Base-by-base conservation (phyloP, 164 flowering plant genomes). In the Magnolia officinalis region DNA sequence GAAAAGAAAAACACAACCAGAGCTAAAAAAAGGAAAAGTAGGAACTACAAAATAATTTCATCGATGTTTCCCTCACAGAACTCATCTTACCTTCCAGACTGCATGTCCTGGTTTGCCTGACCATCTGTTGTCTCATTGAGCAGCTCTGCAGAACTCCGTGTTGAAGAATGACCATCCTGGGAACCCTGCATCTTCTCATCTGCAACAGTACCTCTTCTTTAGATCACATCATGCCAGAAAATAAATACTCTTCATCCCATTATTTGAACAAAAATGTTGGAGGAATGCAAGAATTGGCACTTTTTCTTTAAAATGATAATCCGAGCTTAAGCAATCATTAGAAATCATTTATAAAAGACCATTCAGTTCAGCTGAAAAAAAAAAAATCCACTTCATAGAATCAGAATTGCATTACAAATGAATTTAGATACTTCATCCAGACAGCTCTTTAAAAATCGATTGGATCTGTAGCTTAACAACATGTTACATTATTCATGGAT, bases 181-280 rank as follows among this genome's bases (percentile, higher is more conserved):
- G 84, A 50, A 61, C 37, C 85, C 87, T 86, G 88, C 79, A 80
- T 77, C 94, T 76, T 88, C 87, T 84, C 84, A 85, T 92, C 98
- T 93, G 97, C 95, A 93, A 85, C 66, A 67, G 73, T 75, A 79
- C 83, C 59, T 75, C 59, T 61, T 79, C 73, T 86, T 90, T 70
- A 90, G 88, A 84, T 51, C 66, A 76, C 78, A 67, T 70, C 75
- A 70, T 73, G 59, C 0, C 65, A 79, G 16, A 82, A 76, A 73
- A 10, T 13, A 70, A 65, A 37, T 61, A 71, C 29, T 51, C 16
- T 55, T 68, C 51, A 37, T 67, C 20, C 72, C 55, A 26, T 75
- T 37, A 80, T 37, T 72, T 50, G 21, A 23, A 51, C 13, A 21
- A 77, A 21, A 69, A 14, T 37, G 50, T 50, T 63, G 55, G 26